A percentile compares a stretch with the other conserved stretches of the same genome.
These are phyloP conservation scores for Lycium ferocissimum DNA, from an alignment of 257 asterid species.

Conservation along the genomic window DNA sequence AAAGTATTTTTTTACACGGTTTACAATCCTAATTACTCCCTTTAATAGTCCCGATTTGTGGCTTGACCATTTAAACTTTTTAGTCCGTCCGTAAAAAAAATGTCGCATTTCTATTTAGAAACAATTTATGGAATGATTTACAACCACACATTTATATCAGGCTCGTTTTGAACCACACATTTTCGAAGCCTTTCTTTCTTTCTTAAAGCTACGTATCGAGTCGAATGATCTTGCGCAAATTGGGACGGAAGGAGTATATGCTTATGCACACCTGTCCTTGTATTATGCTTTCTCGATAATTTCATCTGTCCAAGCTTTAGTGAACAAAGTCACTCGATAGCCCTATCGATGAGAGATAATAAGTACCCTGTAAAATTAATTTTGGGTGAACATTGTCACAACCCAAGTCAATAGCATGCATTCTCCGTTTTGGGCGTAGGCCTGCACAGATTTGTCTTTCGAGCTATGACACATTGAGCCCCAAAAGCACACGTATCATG, in stretches of 20 bases:
- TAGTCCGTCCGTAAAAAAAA: no score
- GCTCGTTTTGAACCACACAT: no score
- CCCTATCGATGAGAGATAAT: not conserved
- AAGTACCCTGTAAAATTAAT: not conserved
- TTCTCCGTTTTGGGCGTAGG: not conserved
- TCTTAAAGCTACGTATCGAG: no score
- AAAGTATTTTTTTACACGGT: not conserved
- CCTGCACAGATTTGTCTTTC: not conserved
- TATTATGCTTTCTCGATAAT: not conserved
- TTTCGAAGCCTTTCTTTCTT: no score
- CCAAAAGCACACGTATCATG: not conserved
- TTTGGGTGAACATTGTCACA: no score
- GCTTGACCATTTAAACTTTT: no score
- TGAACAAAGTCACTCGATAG: fast-evolving
- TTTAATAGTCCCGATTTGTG: no score
- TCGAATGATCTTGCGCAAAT: no score
- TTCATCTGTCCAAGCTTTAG: not conserved
- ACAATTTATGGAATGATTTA: no score
- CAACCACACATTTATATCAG: no score
- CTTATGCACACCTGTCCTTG: not conserved
- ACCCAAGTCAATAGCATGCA: no score
- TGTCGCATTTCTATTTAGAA: no score
- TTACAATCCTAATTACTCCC: not conserved
- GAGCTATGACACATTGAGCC: not conserved
- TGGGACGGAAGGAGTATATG: not conserved